These are phyloP conservation scores for Coccinonectria pachysandricola DNA, from an alignment of 2,329 filamentous ascomycete genomes.

Conservation along the genomic window DNA sequence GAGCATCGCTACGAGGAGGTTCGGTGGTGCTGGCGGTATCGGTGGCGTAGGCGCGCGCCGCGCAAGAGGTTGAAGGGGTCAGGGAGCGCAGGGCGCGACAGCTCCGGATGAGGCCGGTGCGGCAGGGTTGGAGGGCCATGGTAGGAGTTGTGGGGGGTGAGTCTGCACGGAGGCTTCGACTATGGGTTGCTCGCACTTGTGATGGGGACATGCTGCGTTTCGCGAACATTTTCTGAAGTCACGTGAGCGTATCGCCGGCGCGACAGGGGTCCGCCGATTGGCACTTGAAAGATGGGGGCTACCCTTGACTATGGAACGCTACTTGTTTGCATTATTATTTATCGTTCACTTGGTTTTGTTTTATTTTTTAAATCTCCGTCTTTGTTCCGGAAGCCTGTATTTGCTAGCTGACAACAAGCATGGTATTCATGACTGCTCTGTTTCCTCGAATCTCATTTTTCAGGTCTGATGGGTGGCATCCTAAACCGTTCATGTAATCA, in stretches of 20 bases:
- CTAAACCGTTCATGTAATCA: no score
- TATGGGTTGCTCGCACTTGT: conserved; percentile 3
- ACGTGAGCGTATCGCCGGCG: conserved; percentile 12
- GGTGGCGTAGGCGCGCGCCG: conserved; percentile 23
- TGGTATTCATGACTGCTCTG: no score
- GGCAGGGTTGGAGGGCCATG: conserved; percentile 26
- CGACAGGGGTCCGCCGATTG: conserved; percentile 5
- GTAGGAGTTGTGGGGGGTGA: conserved; percentile 3
- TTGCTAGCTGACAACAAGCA: no score
- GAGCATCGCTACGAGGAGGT: conserved; percentile 14
- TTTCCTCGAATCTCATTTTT: no score
- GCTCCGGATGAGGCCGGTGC: conserved; percentile 18
- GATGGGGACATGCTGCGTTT: conserved; percentile 4
- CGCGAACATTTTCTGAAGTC: conserved; percentile 25
- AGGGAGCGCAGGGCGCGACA: conserved; percentile 14
- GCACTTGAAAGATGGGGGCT: no score
- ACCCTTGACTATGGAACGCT: no score
- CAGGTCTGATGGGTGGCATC: no score
- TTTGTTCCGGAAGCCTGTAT: no score
- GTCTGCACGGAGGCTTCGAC: conserved; percentile 3
- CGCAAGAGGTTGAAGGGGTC: conserved; percentile 12
- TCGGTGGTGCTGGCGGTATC: conserved; percentile 13
- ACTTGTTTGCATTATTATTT: no score
- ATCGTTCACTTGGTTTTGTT: no score
- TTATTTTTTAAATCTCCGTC: no score